phyloP scores from a whole-genome alignment of 1,284 basidiomycete genomes.

The Ceratobasidium sp. region DNA sequence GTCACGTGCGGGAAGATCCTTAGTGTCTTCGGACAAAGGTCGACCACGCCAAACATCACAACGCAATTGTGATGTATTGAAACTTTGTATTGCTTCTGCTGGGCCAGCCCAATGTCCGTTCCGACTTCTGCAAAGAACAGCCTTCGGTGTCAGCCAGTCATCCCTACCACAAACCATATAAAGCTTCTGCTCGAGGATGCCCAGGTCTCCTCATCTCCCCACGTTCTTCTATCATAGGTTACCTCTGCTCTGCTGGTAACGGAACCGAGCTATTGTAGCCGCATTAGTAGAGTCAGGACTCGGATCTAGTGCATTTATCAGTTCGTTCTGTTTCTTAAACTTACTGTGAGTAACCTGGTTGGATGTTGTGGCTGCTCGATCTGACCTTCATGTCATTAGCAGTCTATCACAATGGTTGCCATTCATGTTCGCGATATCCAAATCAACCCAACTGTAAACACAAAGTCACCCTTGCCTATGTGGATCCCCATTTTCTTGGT shows the following conservation, averaged over 20 bases:
- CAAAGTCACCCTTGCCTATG: not conserved
- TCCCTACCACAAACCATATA: conserved; percentile 13
- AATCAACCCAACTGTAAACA: not conserved
- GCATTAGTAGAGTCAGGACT: conserved; percentile 27
- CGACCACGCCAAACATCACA: conserved; percentile 10
- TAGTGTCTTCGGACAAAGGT: conserved; percentile 34
- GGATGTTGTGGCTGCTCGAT: not conserved
- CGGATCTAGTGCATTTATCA: conserved; percentile 10
- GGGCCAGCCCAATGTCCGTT: conserved; percentile 5
- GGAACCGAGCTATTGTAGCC: conserved; percentile 16
- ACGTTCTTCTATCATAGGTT: conserved; percentile 20
- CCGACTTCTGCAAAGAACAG: not conserved
- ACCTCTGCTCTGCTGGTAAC: not conserved
- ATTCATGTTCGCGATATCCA: not conserved
- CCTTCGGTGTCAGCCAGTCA: conserved; percentile 22
- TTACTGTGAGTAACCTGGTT: conserved; percentile 4
- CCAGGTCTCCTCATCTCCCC: not conserved
- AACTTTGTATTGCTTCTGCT: conserved; percentile 4
- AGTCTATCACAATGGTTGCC: conserved; percentile 20
- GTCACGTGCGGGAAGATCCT: conserved; percentile 26
- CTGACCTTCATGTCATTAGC: not conserved
- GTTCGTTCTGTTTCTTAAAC: conserved; percentile 2
- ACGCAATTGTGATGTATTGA: conserved; percentile 5
- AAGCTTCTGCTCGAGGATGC: not conserved
- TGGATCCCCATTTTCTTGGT: conserved; percentile 1